phyloP scores from a whole-genome alignment of 2,329 filamentous ascomycete genomes.

The Aureobasidium musti region DNA sequence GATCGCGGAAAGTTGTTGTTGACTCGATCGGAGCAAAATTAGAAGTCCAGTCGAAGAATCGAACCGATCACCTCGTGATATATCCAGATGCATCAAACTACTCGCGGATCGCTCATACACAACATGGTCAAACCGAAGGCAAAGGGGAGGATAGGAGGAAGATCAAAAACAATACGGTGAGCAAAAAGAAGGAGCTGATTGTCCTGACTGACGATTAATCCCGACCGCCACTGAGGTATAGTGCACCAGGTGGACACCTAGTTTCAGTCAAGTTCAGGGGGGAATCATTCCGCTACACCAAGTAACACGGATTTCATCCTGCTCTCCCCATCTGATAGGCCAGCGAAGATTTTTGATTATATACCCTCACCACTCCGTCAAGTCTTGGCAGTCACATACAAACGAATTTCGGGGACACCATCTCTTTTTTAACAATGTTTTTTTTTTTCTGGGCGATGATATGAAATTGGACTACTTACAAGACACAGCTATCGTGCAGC shows the following conservation, averaged over 20 bases:
- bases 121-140: not conserved
- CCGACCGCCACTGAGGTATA: not conserved
- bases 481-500: not conserved
- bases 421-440: conserved; percentile 6
- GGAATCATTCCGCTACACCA: not conserved
- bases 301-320: not conserved
- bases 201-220: not conserved
- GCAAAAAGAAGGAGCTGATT: not conserved
- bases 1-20: not conserved
- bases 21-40: not conserved
- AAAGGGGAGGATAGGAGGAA: too few relatives aligned
- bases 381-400: not conserved
- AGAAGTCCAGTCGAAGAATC: not conserved
- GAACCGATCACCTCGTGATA: not conserved
- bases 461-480: conserved; percentile 19
- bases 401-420: not conserved
- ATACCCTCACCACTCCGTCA: not conserved
- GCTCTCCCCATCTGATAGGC: not conserved
- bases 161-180: too few relatives aligned
- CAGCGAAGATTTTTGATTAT: not conserved
- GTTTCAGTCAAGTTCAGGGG: not conserved
- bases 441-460: not conserved
- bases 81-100: not conserved
- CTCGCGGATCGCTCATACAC: not conserved
- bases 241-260: not conserved